Evolutionary conservation across 2,329 filamentous ascomycete genomes (phyloP).

Genomic region (Fusarium illudens): DNA sequence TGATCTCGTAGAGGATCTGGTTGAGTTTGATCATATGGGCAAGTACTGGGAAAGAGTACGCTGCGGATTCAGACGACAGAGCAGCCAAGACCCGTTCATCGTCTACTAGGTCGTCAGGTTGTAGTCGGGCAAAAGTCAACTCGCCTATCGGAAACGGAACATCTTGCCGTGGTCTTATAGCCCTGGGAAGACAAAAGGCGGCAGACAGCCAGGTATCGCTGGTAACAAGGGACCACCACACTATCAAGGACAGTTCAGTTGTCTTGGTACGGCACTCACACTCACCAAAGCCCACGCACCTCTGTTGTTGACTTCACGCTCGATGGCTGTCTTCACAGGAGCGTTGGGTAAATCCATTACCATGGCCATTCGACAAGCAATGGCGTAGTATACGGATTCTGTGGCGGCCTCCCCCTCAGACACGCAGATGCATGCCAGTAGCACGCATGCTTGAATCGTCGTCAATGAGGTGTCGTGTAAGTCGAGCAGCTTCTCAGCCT

Average conservation of each 20-base stretch:
- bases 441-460: conserved; percentile 50
- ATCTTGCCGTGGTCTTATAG: conserved; percentile 19
- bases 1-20: conserved; percentile 50
- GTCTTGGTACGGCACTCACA: neutral
- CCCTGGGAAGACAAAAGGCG: conserved; percentile 26
- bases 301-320: conserved; percentile 49
- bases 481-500: conserved; percentile 4
- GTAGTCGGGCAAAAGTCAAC: neutral
- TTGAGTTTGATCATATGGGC: conserved; percentile 41
- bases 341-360: conserved; percentile 48
- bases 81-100: neutral
- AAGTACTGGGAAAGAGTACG: neutral
- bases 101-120: neutral
- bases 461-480: conserved; percentile 4
- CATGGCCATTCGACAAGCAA: conserved; percentile 49
- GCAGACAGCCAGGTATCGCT: conserved; percentile 37
- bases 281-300: conserved; percentile 19
- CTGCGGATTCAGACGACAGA: neutral
- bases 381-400: conserved; percentile 51
- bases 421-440: conserved; percentile 47
- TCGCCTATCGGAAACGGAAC: conserved; percentile 50
- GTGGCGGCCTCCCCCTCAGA: conserved; percentile 47
- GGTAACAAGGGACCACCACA: conserved; percentile 36
- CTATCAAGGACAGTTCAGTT: conserved; percentile 5
- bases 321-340: conserved; percentile 37